Evolutionary conservation across 768 basidiomycete genomes (phyloP).

Genomic region (Mycena galopus): DNA sequence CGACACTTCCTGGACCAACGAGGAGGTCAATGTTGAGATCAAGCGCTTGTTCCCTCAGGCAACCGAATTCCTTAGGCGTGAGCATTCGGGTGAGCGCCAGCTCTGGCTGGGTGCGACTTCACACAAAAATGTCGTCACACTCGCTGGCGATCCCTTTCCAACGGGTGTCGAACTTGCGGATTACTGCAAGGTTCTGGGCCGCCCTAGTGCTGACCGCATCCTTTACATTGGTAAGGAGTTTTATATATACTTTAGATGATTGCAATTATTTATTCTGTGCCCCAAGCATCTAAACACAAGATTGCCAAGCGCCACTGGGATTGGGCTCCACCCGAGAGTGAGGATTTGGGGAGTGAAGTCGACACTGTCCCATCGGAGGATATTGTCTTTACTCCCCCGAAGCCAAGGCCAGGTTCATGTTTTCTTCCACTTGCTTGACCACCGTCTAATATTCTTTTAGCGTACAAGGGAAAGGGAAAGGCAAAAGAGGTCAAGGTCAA

Average conservation of each 20-base stretch:
- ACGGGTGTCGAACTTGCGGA: slow-evolving; percentile 1
- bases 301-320: background rate
- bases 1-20: slow-evolving; percentile 4
- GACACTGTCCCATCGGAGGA: background rate
- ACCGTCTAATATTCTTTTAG: background rate
- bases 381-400: background rate
- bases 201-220: background rate
- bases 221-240: slow-evolving; percentile 16
- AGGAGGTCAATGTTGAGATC: background rate
- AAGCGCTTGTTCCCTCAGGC: background rate
- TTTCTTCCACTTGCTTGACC: background rate
- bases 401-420: background rate
- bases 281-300: background rate
- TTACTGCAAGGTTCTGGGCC: background rate
- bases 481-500: background rate
- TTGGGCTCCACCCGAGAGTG: background rate
- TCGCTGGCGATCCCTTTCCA: background rate
- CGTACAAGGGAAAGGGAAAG: background rate
- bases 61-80: slow-evolving; percentile 28
- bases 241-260: no score
- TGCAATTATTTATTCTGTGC: no score
- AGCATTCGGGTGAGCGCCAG: background rate
- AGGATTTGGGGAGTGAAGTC: background rate
- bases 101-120: background rate
- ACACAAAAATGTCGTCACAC: background rate